Percentiles rank a stretch among this genome's conserved stretches.
Conservation (phyloP, 306 rosid species). For the Ormosia emarginata region DNA sequence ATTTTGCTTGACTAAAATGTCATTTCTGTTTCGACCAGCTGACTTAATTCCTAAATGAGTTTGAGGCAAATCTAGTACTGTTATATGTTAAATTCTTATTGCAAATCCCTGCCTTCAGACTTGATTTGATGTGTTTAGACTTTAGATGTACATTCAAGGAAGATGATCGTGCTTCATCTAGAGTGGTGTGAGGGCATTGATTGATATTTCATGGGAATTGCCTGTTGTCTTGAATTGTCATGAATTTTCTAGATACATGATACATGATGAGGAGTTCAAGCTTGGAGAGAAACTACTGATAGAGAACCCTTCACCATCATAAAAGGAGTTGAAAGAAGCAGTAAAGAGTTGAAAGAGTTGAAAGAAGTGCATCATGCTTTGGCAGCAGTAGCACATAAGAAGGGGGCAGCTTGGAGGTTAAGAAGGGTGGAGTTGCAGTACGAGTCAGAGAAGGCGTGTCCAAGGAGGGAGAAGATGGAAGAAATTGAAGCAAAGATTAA, state of each 20-base stretch:
- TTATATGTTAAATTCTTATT: too few relatives aligned
- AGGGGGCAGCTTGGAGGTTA: conserved; percentile 82
- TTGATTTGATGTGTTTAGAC: too few relatives aligned
- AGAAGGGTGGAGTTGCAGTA: conserved; percentile 86
- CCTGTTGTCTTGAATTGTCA: neutral
- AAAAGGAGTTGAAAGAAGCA: too few relatives aligned
- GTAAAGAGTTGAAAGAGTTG: conserved; percentile 43
- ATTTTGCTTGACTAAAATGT: neutral
- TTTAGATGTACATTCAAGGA: too few relatives aligned
- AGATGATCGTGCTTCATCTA: too few relatives aligned
- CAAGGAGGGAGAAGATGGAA: conserved; percentile 79
- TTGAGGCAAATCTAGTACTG: too few relatives aligned
- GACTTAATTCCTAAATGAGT: too few relatives aligned
- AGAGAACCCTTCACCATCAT: conserved; percentile 46
- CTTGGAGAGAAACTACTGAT: conserved; percentile 66
- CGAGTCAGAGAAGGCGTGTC: conserved; percentile 78
- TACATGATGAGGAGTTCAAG: conserved; percentile 67
- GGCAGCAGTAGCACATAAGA: conserved; percentile 71
- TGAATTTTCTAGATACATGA: conserved; percentile 26
- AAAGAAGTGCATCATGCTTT: conserved; percentile 85
- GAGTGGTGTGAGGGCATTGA: too few relatives aligned
- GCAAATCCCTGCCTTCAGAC: too few relatives aligned
- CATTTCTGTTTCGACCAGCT: neutral
- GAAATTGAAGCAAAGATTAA: conserved; percentile 81
- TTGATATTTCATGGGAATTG: too few relatives aligned